Base-by-base conservation (phyloP, 352 stramenopile genomes). In the Pythium biforme region DNA sequence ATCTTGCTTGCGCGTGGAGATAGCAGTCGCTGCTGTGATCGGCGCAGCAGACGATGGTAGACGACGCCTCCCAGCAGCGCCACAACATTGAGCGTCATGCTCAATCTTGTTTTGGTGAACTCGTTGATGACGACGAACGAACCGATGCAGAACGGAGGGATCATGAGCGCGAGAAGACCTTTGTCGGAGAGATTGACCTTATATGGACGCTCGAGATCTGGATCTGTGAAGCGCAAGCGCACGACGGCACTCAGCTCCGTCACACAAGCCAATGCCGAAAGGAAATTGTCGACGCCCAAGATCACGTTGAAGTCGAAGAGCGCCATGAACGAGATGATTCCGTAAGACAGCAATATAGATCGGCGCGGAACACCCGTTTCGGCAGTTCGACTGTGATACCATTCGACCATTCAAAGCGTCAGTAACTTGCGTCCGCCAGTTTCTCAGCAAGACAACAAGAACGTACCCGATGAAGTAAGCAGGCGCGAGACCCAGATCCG, bases 231-330 rank as follows among this genome's bases (percentile, higher is more conserved):
- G 8, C 96, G 82, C 22, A 99, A 75, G 26, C 93, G 83, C 40
- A 98, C 70, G 58, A 97, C 97, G 0, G 93, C 94, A 22, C 72
- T 81, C 52, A 98, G 89, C 62, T 98, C 92, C n/a, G 96, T 86
- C 20, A 98, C 62, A 46, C 94, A 89, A 5, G 90, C 70, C 25
- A 97, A 67, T 9, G 90, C 78, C 70, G 96, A 99, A 48, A 98
- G 79, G 29, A 97, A 94, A 70, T 98, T 99, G 63, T 98, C 81
- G 39, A 98, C 79, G 40, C 93, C 88, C 4, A 97, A 62, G 53
- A 96, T 95, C 31, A 83, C 72, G 59, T 96, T 81, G 65, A 97
- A 97, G 63, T 90, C 84, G 51, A 97, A 84, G 29, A 90, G 78
- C 45, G 85, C 83, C 73, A 97, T 88, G 60, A 96, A 88, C 45